Conservation (phyloP, 2,329 filamentous ascomycete genomes). For the Trichoderma koningiopsis region DNA sequence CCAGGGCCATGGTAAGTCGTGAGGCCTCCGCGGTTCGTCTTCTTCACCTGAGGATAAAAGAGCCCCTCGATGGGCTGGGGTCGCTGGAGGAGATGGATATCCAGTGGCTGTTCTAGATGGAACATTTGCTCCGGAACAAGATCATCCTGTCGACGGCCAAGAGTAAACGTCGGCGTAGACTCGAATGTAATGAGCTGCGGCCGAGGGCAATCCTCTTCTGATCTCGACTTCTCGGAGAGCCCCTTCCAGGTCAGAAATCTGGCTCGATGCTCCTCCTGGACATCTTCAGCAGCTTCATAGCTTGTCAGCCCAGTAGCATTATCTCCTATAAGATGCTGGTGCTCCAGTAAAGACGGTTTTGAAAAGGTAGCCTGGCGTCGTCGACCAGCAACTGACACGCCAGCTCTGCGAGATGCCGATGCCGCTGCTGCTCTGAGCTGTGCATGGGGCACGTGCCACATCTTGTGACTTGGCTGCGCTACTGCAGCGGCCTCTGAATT, state of each 20-base stretch:
- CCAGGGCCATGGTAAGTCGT: slow-evolving; percentile 96
- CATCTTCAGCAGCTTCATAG: slow-evolving; percentile 38
- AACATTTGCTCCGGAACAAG: slow-evolving; percentile 50
- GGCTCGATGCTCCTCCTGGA: slow-evolving; percentile 41
- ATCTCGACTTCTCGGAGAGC: slow-evolving; percentile 11
- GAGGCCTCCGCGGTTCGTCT: slow-evolving; percentile 81
- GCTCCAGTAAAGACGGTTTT: slow-evolving; percentile 31
- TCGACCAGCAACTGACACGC: neutral
- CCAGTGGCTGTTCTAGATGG: slow-evolving; percentile 47
- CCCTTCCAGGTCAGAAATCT: slow-evolving; percentile 42
- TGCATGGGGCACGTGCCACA: slow-evolving; percentile 20
- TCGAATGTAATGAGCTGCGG: slow-evolving; percentile 82
- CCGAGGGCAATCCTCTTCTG: slow-evolving; percentile 47
- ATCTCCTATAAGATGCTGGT: slow-evolving; percentile 36
- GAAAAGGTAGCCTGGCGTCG: slow-evolving; percentile 11
- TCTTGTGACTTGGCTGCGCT: slow-evolving; percentile 18
- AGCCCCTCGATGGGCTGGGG: slow-evolving; percentile 36
- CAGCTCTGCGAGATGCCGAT: neutral
- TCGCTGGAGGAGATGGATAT: slow-evolving; percentile 33
- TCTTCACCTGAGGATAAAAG: slow-evolving; percentile 61
- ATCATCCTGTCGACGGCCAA: slow-evolving; percentile 74
- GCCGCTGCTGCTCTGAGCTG: neutral
- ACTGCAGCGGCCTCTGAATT: neutral
- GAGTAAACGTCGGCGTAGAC: slow-evolving; percentile 81
- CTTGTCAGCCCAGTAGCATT: slow-evolving; percentile 31